Evolutionary conservation across 2,329 filamentous ascomycete genomes (phyloP).

Genomic region (Calycina marina): DNA sequence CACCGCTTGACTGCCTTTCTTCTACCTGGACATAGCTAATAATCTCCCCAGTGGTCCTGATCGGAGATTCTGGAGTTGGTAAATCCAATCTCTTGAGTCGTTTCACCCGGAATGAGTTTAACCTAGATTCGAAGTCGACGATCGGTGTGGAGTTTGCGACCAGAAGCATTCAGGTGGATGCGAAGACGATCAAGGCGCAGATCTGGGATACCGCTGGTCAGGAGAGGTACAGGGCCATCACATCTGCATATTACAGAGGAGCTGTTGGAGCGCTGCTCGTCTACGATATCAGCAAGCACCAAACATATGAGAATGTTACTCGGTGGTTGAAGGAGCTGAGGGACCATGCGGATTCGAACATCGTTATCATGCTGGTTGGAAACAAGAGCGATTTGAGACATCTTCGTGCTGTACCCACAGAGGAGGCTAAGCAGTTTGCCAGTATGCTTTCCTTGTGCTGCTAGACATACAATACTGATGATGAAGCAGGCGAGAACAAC

Average conservation of each 20-base stretch:
- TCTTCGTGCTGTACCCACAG: conserved; percentile 88
- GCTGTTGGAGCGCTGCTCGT: conserved; percentile 94
- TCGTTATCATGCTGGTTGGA: conserved; percentile 98
- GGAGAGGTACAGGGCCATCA: conserved; percentile 98
- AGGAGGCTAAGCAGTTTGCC: conserved; percentile 95
- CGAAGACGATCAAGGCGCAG: conserved; percentile 99
- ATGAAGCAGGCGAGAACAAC: conserved; percentile 72
- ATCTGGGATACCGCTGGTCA: conserved; percentile 99
- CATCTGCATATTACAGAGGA: conserved; percentile 96
- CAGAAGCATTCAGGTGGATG: conserved; percentile 94
- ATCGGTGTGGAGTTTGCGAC: conserved; percentile 99
- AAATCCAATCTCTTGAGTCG: conserved; percentile 99
- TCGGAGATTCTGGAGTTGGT: conserved; percentile 97
- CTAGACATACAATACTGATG: conserved; percentile 14
- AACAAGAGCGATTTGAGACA: conserved; percentile 85
- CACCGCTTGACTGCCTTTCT: conserved; percentile 16
- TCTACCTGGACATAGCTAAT: conserved; percentile 20
- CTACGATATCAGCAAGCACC: conserved; percentile 99
- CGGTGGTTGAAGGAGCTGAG: conserved; percentile 98
- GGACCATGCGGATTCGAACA: conserved; percentile 96
- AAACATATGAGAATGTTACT: conserved; percentile 98
- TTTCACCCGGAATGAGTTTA: conserved; percentile 99
- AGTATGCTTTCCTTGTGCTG: conserved; percentile 36
- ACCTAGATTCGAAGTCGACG: conserved; percentile 97
- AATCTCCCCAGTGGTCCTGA: conserved; percentile 65